Evolutionary conservation across 768 basidiomycete genomes (phyloP).

Genomic region (Lactarius quietus): DNA sequence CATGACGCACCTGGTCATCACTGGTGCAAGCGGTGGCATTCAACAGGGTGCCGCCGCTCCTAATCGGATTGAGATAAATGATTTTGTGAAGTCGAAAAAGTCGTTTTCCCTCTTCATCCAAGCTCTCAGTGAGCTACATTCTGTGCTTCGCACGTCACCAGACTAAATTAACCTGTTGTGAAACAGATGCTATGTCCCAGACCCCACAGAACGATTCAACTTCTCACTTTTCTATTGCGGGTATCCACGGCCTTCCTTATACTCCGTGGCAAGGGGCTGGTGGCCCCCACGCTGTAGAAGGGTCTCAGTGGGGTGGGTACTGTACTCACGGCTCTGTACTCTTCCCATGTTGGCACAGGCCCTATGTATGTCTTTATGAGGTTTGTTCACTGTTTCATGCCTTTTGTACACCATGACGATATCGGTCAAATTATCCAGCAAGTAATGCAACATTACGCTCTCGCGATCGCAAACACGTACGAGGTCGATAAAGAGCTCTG

Average conservation of each 20-base stretch:
- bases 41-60: slow-evolving; percentile 18
- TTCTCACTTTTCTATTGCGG: slow-evolving; percentile 46
- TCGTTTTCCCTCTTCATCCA: slow-evolving; percentile 52
- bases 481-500: slow-evolving; percentile 28
- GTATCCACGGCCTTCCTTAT: slow-evolving; percentile 52
- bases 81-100: slow-evolving; percentile 37
- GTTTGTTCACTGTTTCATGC: slow-evolving; percentile 31
- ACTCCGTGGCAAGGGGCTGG: slow-evolving; percentile 43
- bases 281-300: slow-evolving; percentile 28
- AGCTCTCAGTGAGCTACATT: slow-evolving; percentile 41
- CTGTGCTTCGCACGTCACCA: neutral
- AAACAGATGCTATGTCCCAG: slow-evolving; percentile 34
- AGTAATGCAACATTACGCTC: slow-evolving; percentile 42
- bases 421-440: slow-evolving; percentile 36
- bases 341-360: slow-evolving; percentile 56
- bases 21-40: slow-evolving; percentile 14
- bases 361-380: slow-evolving; percentile 50
- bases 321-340: slow-evolving; percentile 52
- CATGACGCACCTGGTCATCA: slow-evolving; percentile 23
- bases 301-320: slow-evolving; percentile 42
- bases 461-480: slow-evolving; percentile 43
- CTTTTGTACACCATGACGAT: neutral
- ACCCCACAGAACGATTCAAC: slow-evolving; percentile 32
- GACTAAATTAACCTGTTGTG: neutral
- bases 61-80: slow-evolving; percentile 24